These are phyloP conservation scores for Teratosphaeria viscida DNA, from an alignment of 2,329 filamentous ascomycete species.

Conservation along the genomic window DNA sequence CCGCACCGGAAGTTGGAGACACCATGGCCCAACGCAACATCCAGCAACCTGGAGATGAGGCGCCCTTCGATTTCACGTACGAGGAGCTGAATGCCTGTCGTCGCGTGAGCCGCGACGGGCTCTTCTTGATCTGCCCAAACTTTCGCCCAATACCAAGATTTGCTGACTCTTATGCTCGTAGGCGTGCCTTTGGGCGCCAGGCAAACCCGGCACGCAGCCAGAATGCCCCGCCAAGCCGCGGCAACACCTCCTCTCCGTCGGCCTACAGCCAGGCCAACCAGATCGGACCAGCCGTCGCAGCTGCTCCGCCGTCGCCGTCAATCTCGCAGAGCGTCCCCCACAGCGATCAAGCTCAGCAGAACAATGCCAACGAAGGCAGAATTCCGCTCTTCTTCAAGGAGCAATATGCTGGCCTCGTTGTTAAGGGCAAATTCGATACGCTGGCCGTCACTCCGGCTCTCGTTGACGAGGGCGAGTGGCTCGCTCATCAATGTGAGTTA, in stretches of 20 bases:
- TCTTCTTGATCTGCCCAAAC: neutral
- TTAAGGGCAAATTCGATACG: constrained; percentile 97
- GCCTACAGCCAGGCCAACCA: constrained; percentile 21
- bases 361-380: constrained; percentile 40
- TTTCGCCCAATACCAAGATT: neutral
- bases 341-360: constrained; percentile 45
- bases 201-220: constrained; percentile 9
- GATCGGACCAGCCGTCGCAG: constrained; percentile 17
- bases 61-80: neutral
- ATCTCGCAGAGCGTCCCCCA: constrained; percentile 58
- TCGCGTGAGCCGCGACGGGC: neutral
- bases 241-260: constrained; percentile 23
- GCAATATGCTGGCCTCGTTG: constrained; percentile 70
- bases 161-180: constrained; percentile 6
- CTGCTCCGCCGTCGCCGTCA: constrained; percentile 25
- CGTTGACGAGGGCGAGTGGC: constrained; percentile 89
- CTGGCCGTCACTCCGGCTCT: constrained; percentile 86
- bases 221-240: constrained; percentile 21
- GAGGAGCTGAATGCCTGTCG: neutral
- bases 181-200: constrained; percentile 23
- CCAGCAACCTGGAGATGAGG: neutral
- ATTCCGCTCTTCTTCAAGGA: constrained; percentile 67
- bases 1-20: neutral
- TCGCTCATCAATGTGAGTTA: constrained; percentile 76
- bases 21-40: neutral